Evolutionary conservation across 1,284 basidiomycete genomes (phyloP).

Genomic region (Leccinum colubrinum): DNA sequence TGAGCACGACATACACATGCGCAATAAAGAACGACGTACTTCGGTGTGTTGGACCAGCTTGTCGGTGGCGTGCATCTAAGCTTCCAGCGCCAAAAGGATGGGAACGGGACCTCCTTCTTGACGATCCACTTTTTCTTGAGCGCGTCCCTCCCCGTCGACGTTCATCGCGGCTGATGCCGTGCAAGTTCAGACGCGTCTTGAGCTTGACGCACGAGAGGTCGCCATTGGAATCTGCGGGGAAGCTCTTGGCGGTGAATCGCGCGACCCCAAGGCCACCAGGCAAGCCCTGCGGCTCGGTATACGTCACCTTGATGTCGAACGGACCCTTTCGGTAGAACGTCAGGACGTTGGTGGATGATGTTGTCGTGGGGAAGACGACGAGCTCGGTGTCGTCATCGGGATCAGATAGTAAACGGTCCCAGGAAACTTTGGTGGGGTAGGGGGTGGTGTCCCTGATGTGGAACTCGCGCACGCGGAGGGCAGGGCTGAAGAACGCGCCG

Average conservation of each 20-base stretch:
- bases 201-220: slow-evolving; percentile 84
- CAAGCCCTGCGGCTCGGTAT: slow-evolving; percentile 66
- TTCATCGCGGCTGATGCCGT: slow-evolving; percentile 76
- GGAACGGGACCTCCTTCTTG: slow-evolving; percentile 80
- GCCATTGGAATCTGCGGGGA: slow-evolving; percentile 66
- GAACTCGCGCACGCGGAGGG: slow-evolving; percentile 82
- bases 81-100: slow-evolving; percentile 39
- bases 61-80: too few relatives aligned
- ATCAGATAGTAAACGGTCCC: slow-evolving; percentile 73
- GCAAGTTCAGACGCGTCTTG: slow-evolving; percentile 82
- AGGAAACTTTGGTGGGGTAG: slow-evolving; percentile 87
- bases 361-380: slow-evolving; percentile 85
- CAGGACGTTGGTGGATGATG: slow-evolving; percentile 85
- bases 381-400: slow-evolving; percentile 88
- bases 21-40: neutral
- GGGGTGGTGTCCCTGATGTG: slow-evolving; percentile 78
- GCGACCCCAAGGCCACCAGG: slow-evolving; percentile 73
- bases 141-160: slow-evolving; percentile 57
- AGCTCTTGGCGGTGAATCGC: slow-evolving; percentile 76
- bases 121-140: slow-evolving; percentile 83
- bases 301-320: slow-evolving; percentile 85
- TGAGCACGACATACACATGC: neutral
- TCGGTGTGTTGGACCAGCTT: too few relatives aligned
- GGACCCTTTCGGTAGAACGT: slow-evolving; percentile 89
- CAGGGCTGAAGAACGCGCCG: neutral